Conservation (phyloP, 139 green algal species). For the Astrephomene gubernaculifera region DNA sequence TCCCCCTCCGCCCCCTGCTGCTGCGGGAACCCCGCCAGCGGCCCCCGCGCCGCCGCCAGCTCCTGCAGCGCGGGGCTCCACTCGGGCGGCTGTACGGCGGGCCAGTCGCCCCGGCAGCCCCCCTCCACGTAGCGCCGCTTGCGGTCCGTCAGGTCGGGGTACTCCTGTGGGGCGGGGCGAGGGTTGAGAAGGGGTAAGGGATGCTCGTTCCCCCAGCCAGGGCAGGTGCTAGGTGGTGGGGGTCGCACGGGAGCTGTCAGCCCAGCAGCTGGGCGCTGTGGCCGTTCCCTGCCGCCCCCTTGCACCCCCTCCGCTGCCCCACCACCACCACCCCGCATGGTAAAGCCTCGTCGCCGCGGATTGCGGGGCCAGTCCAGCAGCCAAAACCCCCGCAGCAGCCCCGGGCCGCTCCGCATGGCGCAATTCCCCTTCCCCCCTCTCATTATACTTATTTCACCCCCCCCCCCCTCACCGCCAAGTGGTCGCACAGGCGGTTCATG, state of each 20-base stretch:
- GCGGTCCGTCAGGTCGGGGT: constrained; percentile 22
- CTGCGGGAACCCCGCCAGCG: constrained; percentile 15
- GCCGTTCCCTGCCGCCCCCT: no score
- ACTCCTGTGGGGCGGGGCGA: constrained; percentile 30
- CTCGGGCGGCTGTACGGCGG: constrained; percentile 40
- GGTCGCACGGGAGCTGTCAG: no score
- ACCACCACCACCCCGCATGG: no score
- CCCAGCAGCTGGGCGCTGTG: no score
- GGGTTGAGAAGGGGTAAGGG: background rate
- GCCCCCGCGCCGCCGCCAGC: constrained; percentile 30
- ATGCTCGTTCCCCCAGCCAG: background rate
- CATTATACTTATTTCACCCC: no score
- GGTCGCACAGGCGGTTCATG: constrained; percentile 2
- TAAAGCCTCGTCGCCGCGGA: no score
- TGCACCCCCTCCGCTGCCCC: no score
- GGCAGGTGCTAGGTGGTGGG: background rate
- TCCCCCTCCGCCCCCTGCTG: background rate
- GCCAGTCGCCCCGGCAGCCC: constrained; percentile 61
- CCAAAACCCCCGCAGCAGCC: no score
- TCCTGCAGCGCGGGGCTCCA: constrained; percentile 48
- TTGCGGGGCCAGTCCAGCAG: no score
- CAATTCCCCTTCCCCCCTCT: no score
- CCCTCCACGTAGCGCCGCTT: constrained; percentile 56
- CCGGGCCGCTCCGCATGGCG: no score
- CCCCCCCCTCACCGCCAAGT: constrained; percentile 25